Percentiles rank a stretch among this genome's conserved stretches.
Evolutionary conservation across 2,329 filamentous ascomycete species (phyloP).

Genomic region (Penicillium verrucosum): DNA sequence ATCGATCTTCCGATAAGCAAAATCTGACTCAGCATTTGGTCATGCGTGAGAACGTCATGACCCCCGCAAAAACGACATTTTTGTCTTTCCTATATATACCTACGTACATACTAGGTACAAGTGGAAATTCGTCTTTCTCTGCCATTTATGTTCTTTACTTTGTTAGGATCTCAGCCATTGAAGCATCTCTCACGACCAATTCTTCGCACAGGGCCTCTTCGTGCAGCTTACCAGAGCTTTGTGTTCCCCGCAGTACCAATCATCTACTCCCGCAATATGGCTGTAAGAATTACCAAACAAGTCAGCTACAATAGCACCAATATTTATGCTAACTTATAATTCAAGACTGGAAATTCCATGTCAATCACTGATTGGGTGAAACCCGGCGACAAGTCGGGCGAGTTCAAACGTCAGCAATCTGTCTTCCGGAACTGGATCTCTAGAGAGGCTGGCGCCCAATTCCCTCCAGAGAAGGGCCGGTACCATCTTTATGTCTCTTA

Average conservation of each 20-base stretch:
- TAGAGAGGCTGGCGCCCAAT: slow-evolving; percentile 66
- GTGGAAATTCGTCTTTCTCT: neutral
- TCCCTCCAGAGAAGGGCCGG: slow-evolving; percentile 78
- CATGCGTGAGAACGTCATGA: slow-evolving; percentile 9
- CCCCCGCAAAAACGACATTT: slow-evolving; percentile 14
- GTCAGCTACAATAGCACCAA: neutral
- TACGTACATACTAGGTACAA: slow-evolving; percentile 2
- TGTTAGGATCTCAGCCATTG: slow-evolving; percentile 23
- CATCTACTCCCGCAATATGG: slow-evolving; percentile 29
- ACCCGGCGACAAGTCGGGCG: slow-evolving; percentile 72
- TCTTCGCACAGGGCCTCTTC: slow-evolving; percentile 11
- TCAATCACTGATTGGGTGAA: slow-evolving; percentile 83
- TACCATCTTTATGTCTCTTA: slow-evolving; percentile 97
- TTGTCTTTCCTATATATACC: neutral
- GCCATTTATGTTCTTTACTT: slow-evolving; percentile 26
- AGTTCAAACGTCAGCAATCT: slow-evolving; percentile 87
- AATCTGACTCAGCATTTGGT: slow-evolving; percentile 23
- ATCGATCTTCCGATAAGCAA: slow-evolving; percentile 22
- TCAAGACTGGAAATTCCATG: slow-evolving; percentile 28
- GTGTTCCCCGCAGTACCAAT: slow-evolving; percentile 19
- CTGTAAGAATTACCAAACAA: slow-evolving; percentile 25
- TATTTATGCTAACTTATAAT: neutral
- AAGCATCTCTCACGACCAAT: slow-evolving; percentile 17
- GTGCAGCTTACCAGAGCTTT: slow-evolving; percentile 15
- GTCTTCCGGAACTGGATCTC: slow-evolving; percentile 80